Conservation (phyloP, 345 rosid species). For the Orychophragmus violaceus region DNA sequence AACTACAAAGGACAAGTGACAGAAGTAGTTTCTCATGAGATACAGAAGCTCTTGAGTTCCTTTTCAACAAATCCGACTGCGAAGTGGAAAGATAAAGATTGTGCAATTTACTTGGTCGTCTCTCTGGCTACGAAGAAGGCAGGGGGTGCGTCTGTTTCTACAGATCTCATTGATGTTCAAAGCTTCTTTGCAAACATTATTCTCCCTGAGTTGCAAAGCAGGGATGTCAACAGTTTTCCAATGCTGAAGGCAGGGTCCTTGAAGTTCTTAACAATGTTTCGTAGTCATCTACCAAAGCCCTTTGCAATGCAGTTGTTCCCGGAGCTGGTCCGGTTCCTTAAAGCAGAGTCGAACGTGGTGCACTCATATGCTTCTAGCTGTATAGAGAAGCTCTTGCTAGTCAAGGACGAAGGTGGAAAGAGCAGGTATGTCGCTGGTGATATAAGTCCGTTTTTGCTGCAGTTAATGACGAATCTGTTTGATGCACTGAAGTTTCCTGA, state of each 20-base stretch:
- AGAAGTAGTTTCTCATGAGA: constrained; percentile 61
- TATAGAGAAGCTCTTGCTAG: constrained; percentile 86
- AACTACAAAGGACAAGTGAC: constrained; percentile 72
- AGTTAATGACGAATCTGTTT: constrained; percentile 68
- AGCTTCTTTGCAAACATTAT: constrained; percentile 68
- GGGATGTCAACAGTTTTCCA: constrained; percentile 65
- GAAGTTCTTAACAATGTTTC: constrained; percentile 79
- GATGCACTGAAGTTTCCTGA: constrained; percentile 70
- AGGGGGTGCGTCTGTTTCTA: constrained; percentile 71
- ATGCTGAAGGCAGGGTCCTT: constrained; percentile 96
- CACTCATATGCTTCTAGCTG: constrained; percentile 98
- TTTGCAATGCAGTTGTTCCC: constrained; percentile 63
- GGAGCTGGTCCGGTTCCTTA: constrained; percentile 66
- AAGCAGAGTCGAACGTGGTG: constrained; percentile 80
- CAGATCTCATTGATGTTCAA: constrained; percentile 83
- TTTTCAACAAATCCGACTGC: constrained; percentile 62
- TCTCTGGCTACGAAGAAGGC: constrained; percentile 85
- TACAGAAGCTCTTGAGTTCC: constrained; percentile 60
- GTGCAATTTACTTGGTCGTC: constrained; percentile 89
- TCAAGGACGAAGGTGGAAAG: constrained; percentile 83
- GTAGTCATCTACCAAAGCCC: constrained; percentile 64
- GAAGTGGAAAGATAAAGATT: constrained; percentile 96
- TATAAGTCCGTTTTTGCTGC: constrained; percentile 48
- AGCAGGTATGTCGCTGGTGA: constrained; percentile 64
- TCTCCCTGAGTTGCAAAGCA: constrained; percentile 80